phyloP scores from a whole-genome alignment of 164 flowering plant species.

The Saururus chinensis region DNA sequence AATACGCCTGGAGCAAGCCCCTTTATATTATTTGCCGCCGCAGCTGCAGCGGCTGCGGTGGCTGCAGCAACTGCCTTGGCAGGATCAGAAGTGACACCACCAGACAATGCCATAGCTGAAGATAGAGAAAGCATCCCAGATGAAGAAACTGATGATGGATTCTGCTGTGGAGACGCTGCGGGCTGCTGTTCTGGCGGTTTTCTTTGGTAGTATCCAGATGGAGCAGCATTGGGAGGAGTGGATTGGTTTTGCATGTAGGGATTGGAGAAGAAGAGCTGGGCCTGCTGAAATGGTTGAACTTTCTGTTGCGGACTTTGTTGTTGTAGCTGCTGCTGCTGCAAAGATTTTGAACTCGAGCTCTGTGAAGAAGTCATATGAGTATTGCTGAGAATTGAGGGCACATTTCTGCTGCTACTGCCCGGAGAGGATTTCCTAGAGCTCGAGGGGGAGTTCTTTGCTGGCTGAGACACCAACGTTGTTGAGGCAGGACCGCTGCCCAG shows the following conservation, averaged over 20 bases:
- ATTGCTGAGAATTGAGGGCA: constrained; percentile 55
- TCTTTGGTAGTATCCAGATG: constrained; percentile 44
- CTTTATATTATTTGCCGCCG: constrained; percentile 38
- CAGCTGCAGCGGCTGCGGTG: no score
- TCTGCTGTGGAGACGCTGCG: constrained; percentile 9
- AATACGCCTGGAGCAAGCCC: constrained; percentile 33
- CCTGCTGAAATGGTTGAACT: constrained; percentile 29
- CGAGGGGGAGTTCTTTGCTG: constrained; percentile 37
- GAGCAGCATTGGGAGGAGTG: constrained; percentile 18
- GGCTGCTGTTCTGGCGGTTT: constrained; percentile 37
- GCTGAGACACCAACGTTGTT: constrained; percentile 32
- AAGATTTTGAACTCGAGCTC: constrained; percentile 16
- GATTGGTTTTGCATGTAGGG: constrained; percentile 44
- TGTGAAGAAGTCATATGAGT: constrained; percentile 32
- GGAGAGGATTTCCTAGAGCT: constrained; percentile 65
- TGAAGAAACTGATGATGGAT: constrained; percentile 32
- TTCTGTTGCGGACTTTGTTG: constrained; percentile 17
- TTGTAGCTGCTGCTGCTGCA: constrained; percentile 18
- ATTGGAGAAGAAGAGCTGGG: constrained; percentile 44
- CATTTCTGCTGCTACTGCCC: constrained; percentile 38
- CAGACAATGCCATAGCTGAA: constrained; percentile 21
- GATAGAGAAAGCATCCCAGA: constrained; percentile 45
- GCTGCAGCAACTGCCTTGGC: constrained; percentile 33
- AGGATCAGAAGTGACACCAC: constrained; percentile 45
- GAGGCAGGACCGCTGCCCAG: constrained; percentile 10